Evolutionary conservation across 2,329 filamentous ascomycete species (phyloP).

Genomic region (Pseudocercospora macadamiae): DNA sequence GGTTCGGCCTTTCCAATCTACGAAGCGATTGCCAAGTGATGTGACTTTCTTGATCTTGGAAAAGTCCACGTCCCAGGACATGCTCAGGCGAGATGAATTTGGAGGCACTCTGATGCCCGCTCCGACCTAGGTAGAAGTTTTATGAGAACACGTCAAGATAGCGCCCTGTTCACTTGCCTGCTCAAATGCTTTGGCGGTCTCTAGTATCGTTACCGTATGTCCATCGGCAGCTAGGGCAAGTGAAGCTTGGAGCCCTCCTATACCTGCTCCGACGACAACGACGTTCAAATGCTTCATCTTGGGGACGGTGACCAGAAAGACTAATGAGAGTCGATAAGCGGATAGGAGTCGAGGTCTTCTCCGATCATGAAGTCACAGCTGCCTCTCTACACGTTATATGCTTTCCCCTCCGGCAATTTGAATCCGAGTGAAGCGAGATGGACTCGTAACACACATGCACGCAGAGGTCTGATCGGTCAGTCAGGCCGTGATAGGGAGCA

Average conservation of each 20-base stretch:
- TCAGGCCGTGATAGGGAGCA: too few relatives aligned
- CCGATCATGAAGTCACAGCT: too few relatives aligned
- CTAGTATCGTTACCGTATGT: conserved; percentile 53
- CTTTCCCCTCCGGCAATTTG: too few relatives aligned
- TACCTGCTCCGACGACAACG: conserved; percentile 61
- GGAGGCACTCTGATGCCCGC: conserved; percentile 30
- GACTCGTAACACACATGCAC: too few relatives aligned
- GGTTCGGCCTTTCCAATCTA: conserved; percentile 36
- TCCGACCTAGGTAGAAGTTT: conserved; percentile 31
- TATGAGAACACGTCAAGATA: too few relatives aligned
- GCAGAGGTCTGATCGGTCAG: too few relatives aligned
- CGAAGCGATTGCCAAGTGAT: conserved; percentile 35
- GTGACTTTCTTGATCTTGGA: conserved; percentile 33
- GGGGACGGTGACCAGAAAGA: background rate
- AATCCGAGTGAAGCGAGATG: too few relatives aligned
- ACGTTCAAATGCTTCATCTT: conserved; percentile 36
- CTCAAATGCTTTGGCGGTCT: conserved; percentile 42
- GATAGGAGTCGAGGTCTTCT: too few relatives aligned
- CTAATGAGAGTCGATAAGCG: too few relatives aligned
- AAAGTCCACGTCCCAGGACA: conserved; percentile 42
- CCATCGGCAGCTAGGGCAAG: conserved; percentile 53
- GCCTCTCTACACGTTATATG: too few relatives aligned
- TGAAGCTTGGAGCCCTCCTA: conserved; percentile 56
- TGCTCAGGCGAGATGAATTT: conserved; percentile 43
- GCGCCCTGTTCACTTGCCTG: too few relatives aligned